Evolutionary conservation across 1,284 basidiomycete genomes (phyloP).

Genomic region (Phenoliferia sp.): DNA sequence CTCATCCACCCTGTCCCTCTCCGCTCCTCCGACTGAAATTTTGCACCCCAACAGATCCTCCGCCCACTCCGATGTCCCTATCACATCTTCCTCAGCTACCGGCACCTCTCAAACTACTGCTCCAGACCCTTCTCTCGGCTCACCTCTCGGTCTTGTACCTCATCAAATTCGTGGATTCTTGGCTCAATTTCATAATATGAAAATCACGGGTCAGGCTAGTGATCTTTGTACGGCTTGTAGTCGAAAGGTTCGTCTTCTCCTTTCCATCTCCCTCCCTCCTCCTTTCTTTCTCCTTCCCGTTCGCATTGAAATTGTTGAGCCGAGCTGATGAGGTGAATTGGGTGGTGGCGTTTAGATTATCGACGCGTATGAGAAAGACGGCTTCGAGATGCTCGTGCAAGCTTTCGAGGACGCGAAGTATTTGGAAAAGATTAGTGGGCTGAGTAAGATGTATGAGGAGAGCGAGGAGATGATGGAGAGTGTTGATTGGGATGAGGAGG

Average conservation of each 20-base stretch:
- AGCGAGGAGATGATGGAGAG: slow-evolving; percentile 18
- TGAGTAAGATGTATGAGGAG: slow-evolving; percentile 23
- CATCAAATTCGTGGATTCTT: slow-evolving; percentile 92
- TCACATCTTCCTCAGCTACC: neutral
- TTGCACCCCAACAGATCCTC: slow-evolving; percentile 55
- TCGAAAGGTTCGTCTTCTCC: slow-evolving; percentile 53
- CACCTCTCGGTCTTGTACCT: slow-evolving; percentile 76
- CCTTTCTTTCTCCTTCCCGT: neutral
- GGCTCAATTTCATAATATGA: slow-evolving; percentile 74
- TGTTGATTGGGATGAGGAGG: slow-evolving; percentile 14
- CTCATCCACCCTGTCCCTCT: neutral
- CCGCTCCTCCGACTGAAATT: neutral
- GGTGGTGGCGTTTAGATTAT: slow-evolving; percentile 58
- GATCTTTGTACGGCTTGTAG: slow-evolving; percentile 87
- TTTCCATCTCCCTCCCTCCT: no score
- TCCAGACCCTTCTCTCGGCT: slow-evolving; percentile 38
- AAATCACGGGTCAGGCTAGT: slow-evolving; percentile 80
- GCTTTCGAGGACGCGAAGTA: slow-evolving; percentile 82
- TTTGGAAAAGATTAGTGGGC: slow-evolving; percentile 44
- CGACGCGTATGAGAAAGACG: slow-evolving; percentile 64
- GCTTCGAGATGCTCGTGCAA: slow-evolving; percentile 70
- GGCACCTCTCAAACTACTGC: neutral
- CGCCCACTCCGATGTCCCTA: slow-evolving; percentile 43
- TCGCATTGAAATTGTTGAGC: neutral
- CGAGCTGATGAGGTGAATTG: neutral